These are phyloP conservation scores for Aspergillus sclerotialis DNA, from an alignment of 2,329 filamentous ascomycete species.

Conservation along the genomic window DNA sequence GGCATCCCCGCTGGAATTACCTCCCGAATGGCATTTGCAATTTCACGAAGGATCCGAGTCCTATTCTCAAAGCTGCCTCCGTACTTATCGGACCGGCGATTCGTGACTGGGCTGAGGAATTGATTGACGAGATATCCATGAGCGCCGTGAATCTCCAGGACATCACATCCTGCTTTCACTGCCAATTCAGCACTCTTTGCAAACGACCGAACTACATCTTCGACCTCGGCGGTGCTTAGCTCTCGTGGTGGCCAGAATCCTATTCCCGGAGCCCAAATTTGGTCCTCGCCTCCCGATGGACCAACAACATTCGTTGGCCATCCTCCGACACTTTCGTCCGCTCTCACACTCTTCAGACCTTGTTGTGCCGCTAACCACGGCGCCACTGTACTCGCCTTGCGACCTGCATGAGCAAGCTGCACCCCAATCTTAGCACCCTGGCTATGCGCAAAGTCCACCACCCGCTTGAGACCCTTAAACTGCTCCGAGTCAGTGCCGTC, in stretches of 20 bases:
- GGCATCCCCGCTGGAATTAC: slow-evolving; percentile 62
- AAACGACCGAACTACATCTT: slow-evolving; percentile 55
- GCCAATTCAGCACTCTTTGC: slow-evolving; percentile 52
- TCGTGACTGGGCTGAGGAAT: slow-evolving; percentile 63
- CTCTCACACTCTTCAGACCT: slow-evolving; percentile 15
- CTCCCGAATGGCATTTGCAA: slow-evolving; percentile 53
- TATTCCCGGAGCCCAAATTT: slow-evolving; percentile 56
- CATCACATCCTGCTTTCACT: slow-evolving; percentile 64
- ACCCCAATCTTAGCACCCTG: slow-evolving; percentile 71
- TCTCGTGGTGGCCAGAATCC: slow-evolving; percentile 56
- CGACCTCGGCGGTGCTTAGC: slow-evolving; percentile 61
- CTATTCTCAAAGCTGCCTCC: slow-evolving; percentile 54
- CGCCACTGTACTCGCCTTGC: slow-evolving; percentile 51
- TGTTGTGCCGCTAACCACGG: slow-evolving; percentile 34
- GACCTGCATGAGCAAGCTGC: slow-evolving; percentile 73
- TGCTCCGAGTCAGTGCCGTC: slow-evolving; percentile 54
- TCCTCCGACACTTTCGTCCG: slow-evolving; percentile 47
- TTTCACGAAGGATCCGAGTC: slow-evolving; percentile 58
- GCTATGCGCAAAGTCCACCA: slow-evolving; percentile 70
- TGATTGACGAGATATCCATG: slow-evolving; percentile 69
- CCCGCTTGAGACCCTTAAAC: slow-evolving; percentile 57
- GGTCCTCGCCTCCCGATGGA: slow-evolving; percentile 36
- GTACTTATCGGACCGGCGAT: slow-evolving; percentile 55
- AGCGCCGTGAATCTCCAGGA: slow-evolving; percentile 70
- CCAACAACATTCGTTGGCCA: slow-evolving; percentile 45